phyloP scores from a whole-genome alignment of 345 rosid species.

The Murraya koenigii region DNA sequence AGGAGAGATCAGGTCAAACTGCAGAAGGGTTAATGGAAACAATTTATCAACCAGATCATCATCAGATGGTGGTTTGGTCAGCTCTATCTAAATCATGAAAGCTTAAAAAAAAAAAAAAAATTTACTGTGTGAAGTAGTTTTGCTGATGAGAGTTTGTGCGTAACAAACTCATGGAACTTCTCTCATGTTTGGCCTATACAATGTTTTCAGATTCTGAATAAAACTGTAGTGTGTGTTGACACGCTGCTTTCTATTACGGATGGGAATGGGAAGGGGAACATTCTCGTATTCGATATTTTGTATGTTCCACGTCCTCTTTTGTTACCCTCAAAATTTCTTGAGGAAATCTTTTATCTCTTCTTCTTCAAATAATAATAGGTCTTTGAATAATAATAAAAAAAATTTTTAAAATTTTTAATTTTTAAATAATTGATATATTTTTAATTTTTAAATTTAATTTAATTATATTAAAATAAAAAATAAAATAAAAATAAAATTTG shows the following conservation, averaged over 20 bases:
- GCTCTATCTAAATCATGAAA: constrained; percentile 6
- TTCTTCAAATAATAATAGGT: too few relatives aligned
- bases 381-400: too few relatives aligned
- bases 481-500: too few relatives aligned
- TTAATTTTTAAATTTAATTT: too few relatives aligned
- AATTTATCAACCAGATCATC: background rate
- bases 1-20: constrained; percentile 60
- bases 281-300: too few relatives aligned
- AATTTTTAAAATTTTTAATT: too few relatives aligned
- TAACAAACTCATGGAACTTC: background rate
- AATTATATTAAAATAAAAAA: too few relatives aligned
- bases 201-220: background rate
- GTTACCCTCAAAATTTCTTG: too few relatives aligned
- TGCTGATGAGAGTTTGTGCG: background rate
- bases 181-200: background rate
- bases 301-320: too few relatives aligned
- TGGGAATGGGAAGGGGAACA: too few relatives aligned
- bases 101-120: background rate
- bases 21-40: constrained; percentile 42
- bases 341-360: too few relatives aligned
- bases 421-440: too few relatives aligned
- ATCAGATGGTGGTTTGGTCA: background rate
- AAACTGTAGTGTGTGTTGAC: background rate
- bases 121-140: background rate
- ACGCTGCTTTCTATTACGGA: background rate